Evolutionary conservation across 345 rosid species (phyloP).

Genomic region (Iberis pinnata): DNA sequence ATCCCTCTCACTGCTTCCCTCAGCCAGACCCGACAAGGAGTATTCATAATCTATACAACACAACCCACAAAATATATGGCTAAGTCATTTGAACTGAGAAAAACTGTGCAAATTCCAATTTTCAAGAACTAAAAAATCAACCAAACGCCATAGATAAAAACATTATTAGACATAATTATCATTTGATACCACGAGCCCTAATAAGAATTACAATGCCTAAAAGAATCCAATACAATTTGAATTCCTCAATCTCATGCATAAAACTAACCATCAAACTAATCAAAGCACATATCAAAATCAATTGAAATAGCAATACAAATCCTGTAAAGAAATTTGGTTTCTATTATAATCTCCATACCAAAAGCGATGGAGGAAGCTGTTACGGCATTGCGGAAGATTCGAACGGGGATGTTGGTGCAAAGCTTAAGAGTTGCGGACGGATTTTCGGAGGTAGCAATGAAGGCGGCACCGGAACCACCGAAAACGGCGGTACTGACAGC

Average conservation of each 20-base stretch:
- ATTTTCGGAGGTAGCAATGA: slow-evolving; percentile 60
- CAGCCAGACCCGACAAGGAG: slow-evolving; percentile 73
- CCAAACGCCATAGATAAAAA: too few relatives aligned
- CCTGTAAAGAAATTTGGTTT: background rate
- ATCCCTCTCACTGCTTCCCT: slow-evolving; percentile 64
- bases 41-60: slow-evolving; percentile 63
- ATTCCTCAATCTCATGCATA: background rate
- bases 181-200: too few relatives aligned
- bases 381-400: slow-evolving; percentile 56
- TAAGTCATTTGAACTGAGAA: too few relatives aligned
- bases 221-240: background rate
- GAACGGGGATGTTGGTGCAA: slow-evolving; percentile 69
- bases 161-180: too few relatives aligned
- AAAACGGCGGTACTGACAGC: slow-evolving; percentile 52
- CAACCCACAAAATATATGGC: background rate
- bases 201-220: background rate
- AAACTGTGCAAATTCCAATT: too few relatives aligned
- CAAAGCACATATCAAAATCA: background rate
- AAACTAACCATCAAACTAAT: background rate
- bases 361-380: slow-evolving; percentile 85
- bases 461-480: slow-evolving; percentile 55
- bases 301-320: background rate
- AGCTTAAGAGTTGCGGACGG: slow-evolving; percentile 64
- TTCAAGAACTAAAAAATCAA: too few relatives aligned
- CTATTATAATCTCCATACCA: slow-evolving; percentile 36